Evolutionary conservation across 495 filamentous ascomycete species (phyloP).

Genomic region (Lepraria neglecta): DNA sequence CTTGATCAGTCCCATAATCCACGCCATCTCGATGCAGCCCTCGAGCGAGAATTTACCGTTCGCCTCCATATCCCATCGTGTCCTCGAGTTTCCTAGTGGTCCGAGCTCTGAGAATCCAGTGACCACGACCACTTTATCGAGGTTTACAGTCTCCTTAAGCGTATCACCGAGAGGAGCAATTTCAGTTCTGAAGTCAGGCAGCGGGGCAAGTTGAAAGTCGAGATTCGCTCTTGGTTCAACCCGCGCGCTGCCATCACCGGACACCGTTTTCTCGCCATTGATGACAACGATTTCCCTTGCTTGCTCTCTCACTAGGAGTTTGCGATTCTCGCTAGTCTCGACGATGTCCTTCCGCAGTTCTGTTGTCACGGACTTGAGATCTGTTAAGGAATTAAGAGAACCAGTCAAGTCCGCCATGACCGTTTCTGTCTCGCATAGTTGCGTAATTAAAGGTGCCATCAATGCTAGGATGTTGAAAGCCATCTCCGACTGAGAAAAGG

Average conservation of each 20-base stretch:
- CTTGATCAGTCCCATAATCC: slow-evolving; percentile 31
- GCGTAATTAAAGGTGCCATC: too few species aligned
- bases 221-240: not conserved
- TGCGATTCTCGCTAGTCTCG: not conserved
- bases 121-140: slow-evolving; percentile 23
- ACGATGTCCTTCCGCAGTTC: not conserved
- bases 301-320: not conserved
- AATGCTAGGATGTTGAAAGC: too few species aligned
- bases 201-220: not conserved
- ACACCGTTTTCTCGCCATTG: not conserved
- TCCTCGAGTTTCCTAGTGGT: slow-evolving; percentile 27
- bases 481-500: not conserved
- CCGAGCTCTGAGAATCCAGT: slow-evolving; percentile 27
- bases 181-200: not conserved
- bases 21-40: slow-evolving; percentile 27
- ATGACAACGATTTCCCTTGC: not conserved
- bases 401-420: too few species aligned
- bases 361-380: slow-evolving; percentile 20
- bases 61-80: slow-evolving; percentile 29
- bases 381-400: too few species aligned
- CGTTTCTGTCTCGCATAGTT: too few species aligned
- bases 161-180: not conserved
- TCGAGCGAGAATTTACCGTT: slow-evolving; percentile 18
- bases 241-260: not conserved
- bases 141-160: slow-evolving; percentile 18